Base-by-base conservation (phyloP, 2,329 filamentous ascomycete species). In the Fusarium piperis region DNA sequence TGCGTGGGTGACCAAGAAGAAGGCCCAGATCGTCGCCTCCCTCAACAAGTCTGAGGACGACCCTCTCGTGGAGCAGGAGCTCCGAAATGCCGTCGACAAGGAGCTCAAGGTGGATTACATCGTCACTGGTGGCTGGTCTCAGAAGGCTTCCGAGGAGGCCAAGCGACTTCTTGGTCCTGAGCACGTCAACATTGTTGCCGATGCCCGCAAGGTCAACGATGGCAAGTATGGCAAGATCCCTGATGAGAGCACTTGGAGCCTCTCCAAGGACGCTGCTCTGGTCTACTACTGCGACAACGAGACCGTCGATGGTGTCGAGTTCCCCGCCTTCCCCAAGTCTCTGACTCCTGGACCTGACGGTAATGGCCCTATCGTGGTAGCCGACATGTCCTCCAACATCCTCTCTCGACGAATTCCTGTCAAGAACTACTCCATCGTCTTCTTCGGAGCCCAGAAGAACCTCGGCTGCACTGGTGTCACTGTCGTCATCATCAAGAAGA, bases 391-490 rank as follows among this genome's bases (percentile, higher is more conserved):
- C 52, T 97, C 94, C 65, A 98, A 98, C 81, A 97, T 98, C 79
- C 90, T 98, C 58, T 94, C 93, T 52, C 87, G 94, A 46, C 88
- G 87, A 69, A 88, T 98, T 26, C 91, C 95, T 35, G 88, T 97
- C 53, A 86, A 85, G 74, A 95, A 96, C 78, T 97, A 92, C 82
- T 92, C 91, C 1, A 85, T 92, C 73, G 92, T 98, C 78, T 98
- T 98, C 84, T 97, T 94, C 69, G 94, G 95, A 52, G 94, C 95
- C 0, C 95, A 98, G 80, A 98, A 98, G 89, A 98, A 98, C 82
- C 87, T 98, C 12, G 95, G 95, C 30, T 90, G 89, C 4, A 91
- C 95, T 1, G 95, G 95, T 65, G 89, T 98, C 67, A 96, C 95
- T 7, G 93, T 97, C 30, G 92, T 93, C 15, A 91, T 98, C 55